A percentile compares a stretch with the other conserved stretches of the same genome.
These are phyloP conservation scores for Hypericum androsaemum DNA, from an alignment of 345 rosid genomes.

Conservation along the genomic window DNA sequence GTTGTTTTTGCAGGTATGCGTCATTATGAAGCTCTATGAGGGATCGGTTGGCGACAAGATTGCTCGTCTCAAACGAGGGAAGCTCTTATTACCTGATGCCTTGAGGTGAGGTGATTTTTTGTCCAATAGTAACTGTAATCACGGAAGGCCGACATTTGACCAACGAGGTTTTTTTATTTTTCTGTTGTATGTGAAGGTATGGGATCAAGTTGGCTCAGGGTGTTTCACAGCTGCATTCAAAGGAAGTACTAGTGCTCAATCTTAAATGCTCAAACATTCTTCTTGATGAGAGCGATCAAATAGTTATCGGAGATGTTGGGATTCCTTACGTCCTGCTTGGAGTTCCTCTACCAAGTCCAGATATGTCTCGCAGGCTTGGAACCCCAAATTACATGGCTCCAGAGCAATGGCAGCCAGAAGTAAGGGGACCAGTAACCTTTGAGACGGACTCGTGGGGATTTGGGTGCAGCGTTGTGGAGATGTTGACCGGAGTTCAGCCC, in stretches of 20 bases:
- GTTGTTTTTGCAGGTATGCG: constrained; percentile 39
- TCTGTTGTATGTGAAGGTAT: constrained; percentile 40
- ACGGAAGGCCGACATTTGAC: background rate
- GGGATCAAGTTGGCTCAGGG: constrained; percentile 63
- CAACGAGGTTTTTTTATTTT: background rate
- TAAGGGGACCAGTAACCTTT: constrained; percentile 69
- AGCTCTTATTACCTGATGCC: constrained; percentile 47
- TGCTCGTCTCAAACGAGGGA: constrained; percentile 77
- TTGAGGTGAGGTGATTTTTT: constrained; percentile 39
- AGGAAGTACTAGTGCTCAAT: constrained; percentile 63
- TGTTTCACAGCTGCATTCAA: constrained; percentile 52
- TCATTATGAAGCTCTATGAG: constrained; percentile 81
- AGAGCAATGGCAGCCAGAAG: constrained; percentile 91
- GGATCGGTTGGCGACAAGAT: constrained; percentile 82
- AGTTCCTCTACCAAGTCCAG: constrained; percentile 54
- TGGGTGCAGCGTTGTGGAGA: constrained; percentile 85
- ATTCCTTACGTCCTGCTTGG: constrained; percentile 65
- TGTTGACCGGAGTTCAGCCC: constrained; percentile 79
- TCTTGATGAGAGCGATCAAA: constrained; percentile 55
- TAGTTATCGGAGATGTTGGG: constrained; percentile 70
- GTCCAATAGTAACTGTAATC: background rate
- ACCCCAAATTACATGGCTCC: constrained; percentile 98
- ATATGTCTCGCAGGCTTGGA: constrained; percentile 61
- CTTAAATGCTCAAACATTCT: constrained; percentile 76
- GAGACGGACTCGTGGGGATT: constrained; percentile 97